phyloP scores from a whole-genome alignment of 2,329 filamentous ascomycete genomes.

The Rutstroemia sydowiana region DNA sequence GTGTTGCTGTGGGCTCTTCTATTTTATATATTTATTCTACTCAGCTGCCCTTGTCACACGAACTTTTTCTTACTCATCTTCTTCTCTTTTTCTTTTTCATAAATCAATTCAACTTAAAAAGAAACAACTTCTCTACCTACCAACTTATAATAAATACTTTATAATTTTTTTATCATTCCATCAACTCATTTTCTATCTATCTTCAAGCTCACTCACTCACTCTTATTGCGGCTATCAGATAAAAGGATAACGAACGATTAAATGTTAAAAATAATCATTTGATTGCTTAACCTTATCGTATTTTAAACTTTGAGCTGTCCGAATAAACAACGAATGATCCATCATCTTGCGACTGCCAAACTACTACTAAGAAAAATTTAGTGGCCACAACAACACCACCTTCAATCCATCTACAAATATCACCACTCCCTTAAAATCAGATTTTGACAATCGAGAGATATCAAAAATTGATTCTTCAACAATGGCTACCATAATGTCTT shows the following conservation, averaged over 20 bases:
- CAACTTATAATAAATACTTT: no score
- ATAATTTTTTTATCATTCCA: not conserved
- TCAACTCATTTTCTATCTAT: not conserved
- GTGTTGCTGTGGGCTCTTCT: no score
- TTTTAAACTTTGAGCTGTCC: no score
- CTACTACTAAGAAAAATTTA: not conserved
- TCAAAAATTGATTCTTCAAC: not conserved
- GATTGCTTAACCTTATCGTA: no score
- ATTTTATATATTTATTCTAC: no score
- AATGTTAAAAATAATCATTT: no score
- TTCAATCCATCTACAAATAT: not conserved
- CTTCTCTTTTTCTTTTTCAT: not conserved
- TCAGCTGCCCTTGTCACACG: no score
- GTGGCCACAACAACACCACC: not conserved
- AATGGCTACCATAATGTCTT: conserved; percentile 21
- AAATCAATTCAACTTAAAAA: not conserved
- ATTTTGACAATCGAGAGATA: not conserved
- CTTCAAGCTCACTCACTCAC: not conserved
- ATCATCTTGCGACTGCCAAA: not conserved
- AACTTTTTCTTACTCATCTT: no score
- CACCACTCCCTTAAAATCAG: not conserved
- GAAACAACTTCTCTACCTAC: not conserved
- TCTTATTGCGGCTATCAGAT: not conserved
- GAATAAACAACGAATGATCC: not conserved
- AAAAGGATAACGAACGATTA: no score